phyloP scores from a whole-genome alignment of 495 filamentous ascomycete genomes.

The Baudoinia panamericana region DNA sequence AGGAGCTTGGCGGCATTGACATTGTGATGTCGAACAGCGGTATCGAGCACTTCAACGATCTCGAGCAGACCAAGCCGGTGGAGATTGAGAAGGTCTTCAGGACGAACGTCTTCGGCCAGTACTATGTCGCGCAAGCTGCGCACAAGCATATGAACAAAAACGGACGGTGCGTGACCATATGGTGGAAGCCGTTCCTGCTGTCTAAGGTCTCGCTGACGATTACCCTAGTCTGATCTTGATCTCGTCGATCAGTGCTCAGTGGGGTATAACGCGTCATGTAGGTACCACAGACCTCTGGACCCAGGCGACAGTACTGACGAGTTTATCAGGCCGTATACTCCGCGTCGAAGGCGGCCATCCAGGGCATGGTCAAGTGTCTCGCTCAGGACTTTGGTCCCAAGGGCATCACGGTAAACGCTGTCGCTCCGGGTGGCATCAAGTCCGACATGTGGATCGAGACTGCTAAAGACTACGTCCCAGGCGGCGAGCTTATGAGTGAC shows the following conservation, averaged over 20 bases:
- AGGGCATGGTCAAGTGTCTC: constrained; percentile 33
- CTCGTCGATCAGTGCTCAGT: background rate
- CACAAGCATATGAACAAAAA: constrained; percentile 41
- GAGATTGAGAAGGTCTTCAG: constrained; percentile 16
- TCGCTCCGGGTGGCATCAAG: constrained; percentile 33
- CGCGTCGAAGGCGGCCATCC: constrained; percentile 39
- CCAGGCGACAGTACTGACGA: too few species aligned
- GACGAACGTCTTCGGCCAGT: constrained; percentile 15
- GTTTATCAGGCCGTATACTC: constrained; percentile 11
- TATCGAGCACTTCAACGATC: constrained; percentile 11
- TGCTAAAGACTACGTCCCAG: constrained; percentile 4
- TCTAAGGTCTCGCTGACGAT: too few species aligned
- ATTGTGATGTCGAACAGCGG: constrained; percentile 21
- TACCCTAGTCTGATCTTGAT: constrained; percentile 3
- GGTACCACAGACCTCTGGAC: too few species aligned
- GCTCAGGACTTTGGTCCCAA: constrained; percentile 28
- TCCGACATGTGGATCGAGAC: constrained; percentile 9
- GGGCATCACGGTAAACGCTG: constrained; percentile 42
- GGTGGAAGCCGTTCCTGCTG: too few species aligned
- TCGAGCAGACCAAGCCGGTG: constrained; percentile 6
- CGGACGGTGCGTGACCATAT: constrained; percentile 37
- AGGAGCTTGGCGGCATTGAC: constrained; percentile 27
- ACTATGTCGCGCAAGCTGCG: constrained; percentile 12
- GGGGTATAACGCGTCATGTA: background rate
- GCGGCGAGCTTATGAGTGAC: background rate